Evolutionary conservation across 1,284 basidiomycete genomes (phyloP), one percentile per base, ranked within the genome.

Genomic region (Puccinia brachypodii): DNA sequence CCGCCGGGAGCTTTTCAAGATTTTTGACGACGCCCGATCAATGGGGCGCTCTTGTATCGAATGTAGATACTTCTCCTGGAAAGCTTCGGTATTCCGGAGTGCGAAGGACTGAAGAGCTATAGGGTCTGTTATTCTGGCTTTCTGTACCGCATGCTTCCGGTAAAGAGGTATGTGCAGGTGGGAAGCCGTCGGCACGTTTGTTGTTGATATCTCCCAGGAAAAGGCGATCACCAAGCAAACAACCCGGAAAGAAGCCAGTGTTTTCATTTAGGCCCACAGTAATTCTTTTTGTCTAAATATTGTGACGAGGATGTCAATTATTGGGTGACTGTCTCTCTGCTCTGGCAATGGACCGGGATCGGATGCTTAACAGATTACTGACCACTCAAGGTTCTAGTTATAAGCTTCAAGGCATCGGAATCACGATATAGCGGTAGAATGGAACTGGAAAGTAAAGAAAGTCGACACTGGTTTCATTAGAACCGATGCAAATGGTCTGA

Each of bases 111-210:
- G 69, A 28, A 72, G 69, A 22, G 69, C 69, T 36, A n/a, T 8
- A 36, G 28, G 44, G 28, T 72, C 47, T 53, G 47, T 36, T 8
- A 50, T n/a, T 33, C 69, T 53, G 14, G 69, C 50, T 72, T 53
- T 72, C 47, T 50, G 69, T 0, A 36, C 44, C 14, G 8, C 69
- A 38, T 72, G 69, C 22, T 38, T 72, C 36, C 69, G 44, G 33
- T 72, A 72, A 72, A 72, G 69, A 36, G 69, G 64, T 68, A 68
- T 68, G 64, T 22, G 25, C 25, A 68, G 64, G 28, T 38, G n/a
- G 38, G 64, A 68, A 25, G 19, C 25, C 3, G 13, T 44, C 25
- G 64, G 40, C 7, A 40, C 19, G 16, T 42, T 33, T 40, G 22
- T 68, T 19, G 64, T 44, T 40, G 40, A 44, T 28, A 68, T 44